Conservation (phyloP, 306 rosid species). For the Geum urbanum region DNA sequence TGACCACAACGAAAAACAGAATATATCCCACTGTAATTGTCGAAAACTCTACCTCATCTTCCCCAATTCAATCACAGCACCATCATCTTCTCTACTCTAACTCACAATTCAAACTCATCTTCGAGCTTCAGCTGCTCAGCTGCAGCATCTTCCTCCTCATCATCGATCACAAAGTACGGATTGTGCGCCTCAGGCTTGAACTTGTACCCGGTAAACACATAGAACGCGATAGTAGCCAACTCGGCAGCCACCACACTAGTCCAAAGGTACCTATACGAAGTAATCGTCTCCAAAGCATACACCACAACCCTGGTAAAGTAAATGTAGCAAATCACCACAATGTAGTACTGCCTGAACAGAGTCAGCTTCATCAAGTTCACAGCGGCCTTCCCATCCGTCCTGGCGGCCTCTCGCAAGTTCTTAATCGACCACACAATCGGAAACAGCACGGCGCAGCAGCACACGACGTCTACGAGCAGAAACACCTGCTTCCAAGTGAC, state of each 20-base stretch:
- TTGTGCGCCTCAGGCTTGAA: constrained; percentile 94
- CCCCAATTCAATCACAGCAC: constrained; percentile 16
- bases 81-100: constrained; percentile 31
- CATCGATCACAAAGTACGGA: constrained; percentile 83
- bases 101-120: constrained; percentile 86
- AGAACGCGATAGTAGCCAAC: constrained; percentile 79
- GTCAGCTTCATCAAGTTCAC: constrained; percentile 94
- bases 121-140: constrained; percentile 88
- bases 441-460: constrained; percentile 90
- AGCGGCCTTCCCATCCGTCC: constrained; percentile 92
- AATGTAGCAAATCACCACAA: constrained; percentile 88
- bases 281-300: constrained; percentile 80
- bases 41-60: constrained; percentile 40
- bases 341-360: constrained; percentile 80
- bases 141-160: constrained; percentile 97
- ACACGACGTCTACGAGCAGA: constrained; percentile 80
- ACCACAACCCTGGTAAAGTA: constrained; percentile 94
- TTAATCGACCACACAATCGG: constrained; percentile 97
- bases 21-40: constrained; percentile 33
- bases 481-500: constrained; percentile 85
- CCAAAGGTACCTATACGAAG: constrained; percentile 90
- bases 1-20: constrained; percentile 35
- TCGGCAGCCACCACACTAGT: constrained; percentile 87
- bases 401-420: constrained; percentile 87
- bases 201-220: constrained; percentile 76